A percentile compares a stretch with the other conserved stretches of the same genome.
phyloP scores from a whole-genome alignment of 345 rosid species.

The Aegle marmelos region DNA sequence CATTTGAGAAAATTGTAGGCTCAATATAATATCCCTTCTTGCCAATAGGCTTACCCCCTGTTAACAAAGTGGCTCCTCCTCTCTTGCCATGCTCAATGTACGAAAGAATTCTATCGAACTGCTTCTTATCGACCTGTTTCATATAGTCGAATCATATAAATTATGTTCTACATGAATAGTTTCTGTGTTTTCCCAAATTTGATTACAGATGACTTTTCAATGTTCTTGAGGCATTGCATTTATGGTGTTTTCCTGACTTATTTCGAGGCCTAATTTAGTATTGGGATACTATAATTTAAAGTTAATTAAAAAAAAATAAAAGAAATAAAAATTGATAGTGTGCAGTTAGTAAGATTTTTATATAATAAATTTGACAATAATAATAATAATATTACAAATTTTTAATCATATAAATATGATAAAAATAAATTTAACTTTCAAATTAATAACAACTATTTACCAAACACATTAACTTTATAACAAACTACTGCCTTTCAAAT shows the following conservation, averaged over 20 bases:
- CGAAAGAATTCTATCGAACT: constrained; percentile 51
- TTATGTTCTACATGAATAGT: neutral
- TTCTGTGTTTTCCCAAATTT: neutral
- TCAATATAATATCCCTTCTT: constrained; percentile 62
- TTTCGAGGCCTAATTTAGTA: too few species aligned
- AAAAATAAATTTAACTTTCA: too few species aligned
- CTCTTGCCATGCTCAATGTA: constrained; percentile 69
- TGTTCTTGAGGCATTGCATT: neutral
- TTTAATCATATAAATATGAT: too few species aligned
- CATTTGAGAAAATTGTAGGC: constrained; percentile 67
- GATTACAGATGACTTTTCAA: neutral
- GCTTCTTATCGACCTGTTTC: constrained; percentile 54
- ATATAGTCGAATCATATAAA: neutral
- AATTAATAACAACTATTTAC: too few species aligned
- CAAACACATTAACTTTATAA: rapidly evolving
- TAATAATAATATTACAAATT: too few species aligned
- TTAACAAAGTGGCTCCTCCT: constrained; percentile 69
- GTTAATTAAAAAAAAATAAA: neutral
- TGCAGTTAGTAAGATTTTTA: too few species aligned
- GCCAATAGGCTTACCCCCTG: constrained; percentile 58
- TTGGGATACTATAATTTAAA: neutral
- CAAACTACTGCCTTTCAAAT: too few species aligned
- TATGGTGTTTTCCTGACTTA: too few species aligned
- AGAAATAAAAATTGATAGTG: too few species aligned
- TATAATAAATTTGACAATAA: too few species aligned